These are phyloP conservation scores for Emergomyces pasteurianus DNA, from an alignment of 2,329 filamentous ascomycete genomes.

Conservation along the genomic window DNA sequence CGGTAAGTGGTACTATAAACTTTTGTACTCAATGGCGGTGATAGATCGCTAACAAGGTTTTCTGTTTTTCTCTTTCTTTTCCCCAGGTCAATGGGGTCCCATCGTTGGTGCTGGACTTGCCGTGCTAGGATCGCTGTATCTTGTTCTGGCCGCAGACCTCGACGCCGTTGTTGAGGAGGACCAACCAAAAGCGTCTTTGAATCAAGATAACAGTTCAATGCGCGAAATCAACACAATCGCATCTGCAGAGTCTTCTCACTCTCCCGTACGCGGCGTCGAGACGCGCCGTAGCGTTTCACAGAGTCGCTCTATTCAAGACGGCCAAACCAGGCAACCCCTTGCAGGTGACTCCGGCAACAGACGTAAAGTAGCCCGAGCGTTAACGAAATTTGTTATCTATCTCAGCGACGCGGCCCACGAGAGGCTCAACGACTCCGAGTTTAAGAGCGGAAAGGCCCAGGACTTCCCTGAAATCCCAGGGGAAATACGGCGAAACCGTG, in stretches of 20 bases:
- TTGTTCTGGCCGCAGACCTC: conserved; percentile 34
- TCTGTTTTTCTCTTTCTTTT: too few relatives aligned
- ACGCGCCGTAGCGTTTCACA: not conserved
- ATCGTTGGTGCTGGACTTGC: conserved; percentile 46
- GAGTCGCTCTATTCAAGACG: not conserved
- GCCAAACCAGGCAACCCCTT: conserved; percentile 10
- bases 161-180: conserved; percentile 15
- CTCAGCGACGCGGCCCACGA: conserved; percentile 38
- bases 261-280: not conserved
- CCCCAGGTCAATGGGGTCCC: conserved; percentile 24
- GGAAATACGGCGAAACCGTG: conserved; percentile 36
- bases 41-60: conserved; percentile 5
- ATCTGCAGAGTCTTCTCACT: not conserved
- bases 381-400: conserved; percentile 35
- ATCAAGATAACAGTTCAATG: conserved; percentile 18
- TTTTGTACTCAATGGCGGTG: not conserved
- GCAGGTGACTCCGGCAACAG: conserved; percentile 22
- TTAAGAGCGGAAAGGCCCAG: conserved; percentile 35
- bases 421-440: conserved; percentile 39
- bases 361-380: conserved; percentile 31
- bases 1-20: conserved; percentile 37
- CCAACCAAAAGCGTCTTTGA: conserved; percentile 1
- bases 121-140: conserved; percentile 46
- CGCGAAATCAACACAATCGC: not conserved
- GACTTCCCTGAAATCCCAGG: conserved; percentile 47